phyloP scores from a whole-genome alignment of 306 rosid species.

The Calophaca sinica region DNA sequence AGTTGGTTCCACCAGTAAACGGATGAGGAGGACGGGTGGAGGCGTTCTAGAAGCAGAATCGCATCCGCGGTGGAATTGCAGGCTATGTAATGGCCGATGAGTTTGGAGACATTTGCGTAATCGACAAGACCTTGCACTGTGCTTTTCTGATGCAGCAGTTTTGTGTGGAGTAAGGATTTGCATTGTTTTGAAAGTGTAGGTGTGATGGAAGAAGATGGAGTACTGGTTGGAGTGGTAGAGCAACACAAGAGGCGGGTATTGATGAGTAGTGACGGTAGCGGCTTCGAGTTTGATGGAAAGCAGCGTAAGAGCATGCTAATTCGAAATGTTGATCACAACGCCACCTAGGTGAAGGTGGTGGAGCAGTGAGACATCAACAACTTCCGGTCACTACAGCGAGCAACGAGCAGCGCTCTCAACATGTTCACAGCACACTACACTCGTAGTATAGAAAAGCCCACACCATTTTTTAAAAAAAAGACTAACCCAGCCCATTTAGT shows the following conservation, averaged over 20 bases:
- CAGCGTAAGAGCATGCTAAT: slow-evolving; percentile 8
- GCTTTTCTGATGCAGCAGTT: slow-evolving; percentile 39
- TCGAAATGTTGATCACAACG: too few species aligned
- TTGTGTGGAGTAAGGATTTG: slow-evolving; percentile 28
- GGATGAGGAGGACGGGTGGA: slow-evolving; percentile 48
- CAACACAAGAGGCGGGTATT: neutral
- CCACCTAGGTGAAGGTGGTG: too few species aligned
- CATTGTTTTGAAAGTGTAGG: slow-evolving; percentile 35
- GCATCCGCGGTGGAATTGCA: slow-evolving; percentile 53
- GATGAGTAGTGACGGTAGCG: neutral
- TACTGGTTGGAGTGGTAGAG: neutral
- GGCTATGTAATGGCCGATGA: slow-evolving; percentile 60
- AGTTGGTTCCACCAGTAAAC: slow-evolving; percentile 87
- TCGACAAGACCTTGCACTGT: slow-evolving; percentile 46
- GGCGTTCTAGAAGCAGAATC: slow-evolving; percentile 54
- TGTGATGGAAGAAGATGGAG: neutral
- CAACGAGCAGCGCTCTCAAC: too few species aligned
- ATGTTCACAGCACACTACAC: too few species aligned
- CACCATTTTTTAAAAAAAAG: too few species aligned
- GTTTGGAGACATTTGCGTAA: slow-evolving; percentile 33
- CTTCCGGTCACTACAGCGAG: too few species aligned
- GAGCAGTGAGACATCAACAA: too few species aligned
- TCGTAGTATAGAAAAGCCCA: too few species aligned
- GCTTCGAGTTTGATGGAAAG: neutral
- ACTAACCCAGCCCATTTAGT: too few species aligned